Evolutionary conservation across 176 grass and related monocot genomes (phyloP).

Genomic region (Paspalum notatum): DNA sequence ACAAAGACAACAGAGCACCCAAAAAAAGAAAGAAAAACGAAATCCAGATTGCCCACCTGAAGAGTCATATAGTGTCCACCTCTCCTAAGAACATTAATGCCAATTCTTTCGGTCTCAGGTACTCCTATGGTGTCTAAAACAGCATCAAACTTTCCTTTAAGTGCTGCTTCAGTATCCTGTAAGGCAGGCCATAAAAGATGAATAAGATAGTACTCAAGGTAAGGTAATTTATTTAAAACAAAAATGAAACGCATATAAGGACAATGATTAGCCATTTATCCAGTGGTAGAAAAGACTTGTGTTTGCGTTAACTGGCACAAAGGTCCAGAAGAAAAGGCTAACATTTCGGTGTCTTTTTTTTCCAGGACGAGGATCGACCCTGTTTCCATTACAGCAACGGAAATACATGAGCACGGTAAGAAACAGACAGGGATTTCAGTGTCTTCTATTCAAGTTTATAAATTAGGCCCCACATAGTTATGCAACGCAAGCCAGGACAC

Average conservation of each 20-base stretch:
- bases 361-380: too few relatives aligned
- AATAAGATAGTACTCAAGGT: neutral
- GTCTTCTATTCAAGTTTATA: neutral
- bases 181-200: conserved; percentile 35
- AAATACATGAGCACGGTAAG: too few relatives aligned
- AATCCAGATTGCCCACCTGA: conserved; percentile 61
- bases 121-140: conserved; percentile 92
- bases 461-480: neutral
- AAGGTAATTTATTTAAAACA: neutral
- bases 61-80: conserved; percentile 98
- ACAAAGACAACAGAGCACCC: neutral
- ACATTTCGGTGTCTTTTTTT: neutral
- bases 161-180: conserved; percentile 74
- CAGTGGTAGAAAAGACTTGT: neutral
- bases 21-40: neutral
- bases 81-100: conserved; percentile 84
- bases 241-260: neutral
- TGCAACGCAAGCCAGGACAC: neutral
- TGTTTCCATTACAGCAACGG: too few relatives aligned
- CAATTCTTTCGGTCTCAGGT: conserved; percentile 89
- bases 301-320: neutral
- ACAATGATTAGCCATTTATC: neutral
- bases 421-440: conserved; percentile 1
- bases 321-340: conserved; percentile 23
- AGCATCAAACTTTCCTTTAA: conserved; percentile 89